Base-by-base conservation (phyloP, 441 rosid genomes). In the Gossypium gossypioides region DNA sequence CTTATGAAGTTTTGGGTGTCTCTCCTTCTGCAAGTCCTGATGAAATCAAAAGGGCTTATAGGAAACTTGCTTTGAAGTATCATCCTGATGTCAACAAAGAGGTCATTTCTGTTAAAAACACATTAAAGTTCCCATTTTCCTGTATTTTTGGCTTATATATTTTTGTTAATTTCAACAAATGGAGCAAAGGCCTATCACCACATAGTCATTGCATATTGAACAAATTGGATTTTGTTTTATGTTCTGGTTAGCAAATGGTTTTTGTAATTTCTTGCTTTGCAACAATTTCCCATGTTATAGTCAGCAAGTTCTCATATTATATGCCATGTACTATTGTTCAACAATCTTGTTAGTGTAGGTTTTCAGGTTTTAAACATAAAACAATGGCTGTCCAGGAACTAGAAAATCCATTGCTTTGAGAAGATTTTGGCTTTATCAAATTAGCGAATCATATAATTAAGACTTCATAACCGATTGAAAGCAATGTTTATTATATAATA, bases 21-120 rank as follows among this genome's bases (percentile, higher is more conserved):
- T 83, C 97, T 70, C 88, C 90, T 4, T 84, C 97, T 37, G 91
- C 99, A 54, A 81, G 89, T 78, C 80, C 92, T 18, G 82, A 72
- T 74, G 96, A 95, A 71, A 92, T 95, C 81, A 94, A 94, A 78
- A 90, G 87, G 82, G 97, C 99, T 80, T 94, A 94, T 63, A 84
- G 99, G 77, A 94, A 85, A 85, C 96, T 94, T 77, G 99, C 99
- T 81, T 80, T 94, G 73, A 92, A 88, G 85, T 92, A 81, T 79
- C 97, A 94, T 72, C 97, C 99, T 70, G 97, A 94, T 81, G 96
- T 94, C 63, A 94, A 94, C 77, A 92, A 92, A 78, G 91, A 89
- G 97, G 97, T 91, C 74, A 27, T 69, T 52, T 12, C 24, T 52
- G 57, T 7, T 21, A 52, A 52, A 18, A 6, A 18, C 9, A 52